Base-by-base conservation (phyloP, 805 yeast species). In the Tanozyma kutaoensis region DNA sequence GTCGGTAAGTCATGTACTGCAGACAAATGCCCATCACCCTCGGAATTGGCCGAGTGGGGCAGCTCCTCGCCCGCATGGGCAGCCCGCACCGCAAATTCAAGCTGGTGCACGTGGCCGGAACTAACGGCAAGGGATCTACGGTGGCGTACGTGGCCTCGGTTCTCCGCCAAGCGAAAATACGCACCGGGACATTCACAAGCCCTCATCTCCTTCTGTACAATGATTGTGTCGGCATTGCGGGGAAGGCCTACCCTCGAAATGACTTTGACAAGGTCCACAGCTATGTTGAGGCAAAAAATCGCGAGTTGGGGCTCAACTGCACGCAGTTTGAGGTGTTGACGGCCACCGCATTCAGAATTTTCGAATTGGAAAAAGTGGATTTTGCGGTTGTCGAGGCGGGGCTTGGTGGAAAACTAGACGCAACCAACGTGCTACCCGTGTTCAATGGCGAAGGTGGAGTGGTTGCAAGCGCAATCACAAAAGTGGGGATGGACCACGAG, bases 41-140 rank as follows among this genome's bases (percentile, higher is more conserved):
- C 23, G 62, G 61, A 7, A 43, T 60, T 12, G 32, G 50, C 3
- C 39, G 66, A 26, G 46, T 60, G 7, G 27, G 42, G 4, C 42
- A 37, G 24, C 46, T 60, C 14, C 48, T 60, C 7, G 36, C 36
- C 15, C 42, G 43, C 20, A 53, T 85, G 13, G 84, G 82, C 0
- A 68, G 72, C 39, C 96, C 95, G 0, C 91, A 82, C 22, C 39
- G 48, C 8, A 34, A 46, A 11, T 71, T 72, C 42, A 68, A 69
- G 34, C 73, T 84, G 1, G 57, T 91, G n/a, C 98, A 91, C 45
- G 66, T 91, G 4, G 95, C 95, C 0, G 98, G 98, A 0, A 88
- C 98, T 7, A 88, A 88, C 45, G 98, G 98, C 1, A 88, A 88
- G 45, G 98, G 98, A 0, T 85, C 96, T 0, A 80, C 86, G 0